A percentile compares a stretch with the other conserved stretches of the same genome.
These are phyloP conservation scores for Xylogone sp. DNA, from an alignment of 2,329 filamentous ascomycete genomes.

Conservation along the genomic window DNA sequence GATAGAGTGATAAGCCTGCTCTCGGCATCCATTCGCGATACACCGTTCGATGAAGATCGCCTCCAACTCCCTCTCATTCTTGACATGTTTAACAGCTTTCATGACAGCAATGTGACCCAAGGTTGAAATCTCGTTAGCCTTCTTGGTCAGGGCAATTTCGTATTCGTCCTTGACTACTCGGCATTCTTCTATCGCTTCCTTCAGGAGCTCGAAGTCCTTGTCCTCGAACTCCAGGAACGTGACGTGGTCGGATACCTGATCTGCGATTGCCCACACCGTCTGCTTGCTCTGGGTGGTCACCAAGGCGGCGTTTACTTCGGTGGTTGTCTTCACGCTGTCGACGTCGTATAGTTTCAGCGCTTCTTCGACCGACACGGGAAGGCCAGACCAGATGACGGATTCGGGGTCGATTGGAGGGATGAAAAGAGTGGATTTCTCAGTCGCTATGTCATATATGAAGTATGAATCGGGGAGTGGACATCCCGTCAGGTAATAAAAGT, in stretches of 20 bases:
- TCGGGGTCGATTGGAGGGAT: slow-evolving; percentile 88
- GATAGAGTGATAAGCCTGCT: slow-evolving; percentile 87
- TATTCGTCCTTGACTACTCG: slow-evolving; percentile 72
- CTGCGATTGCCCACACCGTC: slow-evolving; percentile 71
- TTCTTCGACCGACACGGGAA: slow-evolving; percentile 74
- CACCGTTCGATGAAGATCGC: slow-evolving; percentile 75
- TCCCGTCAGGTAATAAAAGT: slow-evolving; percentile 93
- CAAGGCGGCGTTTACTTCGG: slow-evolving; percentile 67
- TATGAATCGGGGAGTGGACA: slow-evolving; percentile 76
- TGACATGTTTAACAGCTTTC: slow-evolving; percentile 55
- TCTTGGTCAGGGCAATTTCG: slow-evolving; percentile 68
- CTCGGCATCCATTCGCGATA: slow-evolving; percentile 68
- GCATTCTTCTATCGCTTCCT: slow-evolving; percentile 63
- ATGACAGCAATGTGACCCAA: slow-evolving; percentile 63
- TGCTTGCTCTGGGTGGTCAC: slow-evolving; percentile 37
- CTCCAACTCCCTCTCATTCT: slow-evolving; percentile 80
- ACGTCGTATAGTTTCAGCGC: slow-evolving; percentile 76
- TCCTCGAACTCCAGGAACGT: slow-evolving; percentile 68
- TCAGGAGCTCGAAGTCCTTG: slow-evolving; percentile 52
- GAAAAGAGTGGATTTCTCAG: slow-evolving; percentile 75
- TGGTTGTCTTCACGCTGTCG: slow-evolving; percentile 70
- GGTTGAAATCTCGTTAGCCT: slow-evolving; percentile 68
- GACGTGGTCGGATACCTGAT: slow-evolving; percentile 69
- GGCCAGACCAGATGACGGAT: slow-evolving; percentile 87
- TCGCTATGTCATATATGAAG: slow-evolving; percentile 74